phyloP scores from a whole-genome alignment of 768 basidiomycete genomes.

The Calocera viscosa region DNA sequence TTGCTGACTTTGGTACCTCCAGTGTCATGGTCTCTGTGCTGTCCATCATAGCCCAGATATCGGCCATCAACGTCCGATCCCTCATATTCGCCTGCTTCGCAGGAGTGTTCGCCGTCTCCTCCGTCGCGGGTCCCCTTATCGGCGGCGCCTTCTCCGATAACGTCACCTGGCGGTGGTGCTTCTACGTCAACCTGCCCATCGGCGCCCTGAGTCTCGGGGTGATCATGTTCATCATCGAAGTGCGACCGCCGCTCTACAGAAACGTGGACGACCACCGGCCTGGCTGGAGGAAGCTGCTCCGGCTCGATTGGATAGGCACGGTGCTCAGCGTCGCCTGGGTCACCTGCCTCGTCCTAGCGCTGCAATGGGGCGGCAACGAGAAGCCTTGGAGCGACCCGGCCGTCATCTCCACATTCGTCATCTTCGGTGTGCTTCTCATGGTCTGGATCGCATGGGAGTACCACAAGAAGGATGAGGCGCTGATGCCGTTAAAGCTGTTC shows the following conservation, averaged over 20 bases:
- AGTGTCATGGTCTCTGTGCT: constrained; percentile 21
- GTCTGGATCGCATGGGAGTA: constrained; percentile 22
- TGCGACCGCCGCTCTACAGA: constrained; percentile 14
- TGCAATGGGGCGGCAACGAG: constrained; percentile 39
- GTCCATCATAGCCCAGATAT: constrained; percentile 22
- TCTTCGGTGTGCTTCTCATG: not conserved
- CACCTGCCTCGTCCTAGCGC: constrained; percentile 32
- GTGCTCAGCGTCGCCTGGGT: constrained; percentile 29
- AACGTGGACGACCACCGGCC: constrained; percentile 14
- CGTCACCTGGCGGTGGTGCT: constrained; percentile 25
- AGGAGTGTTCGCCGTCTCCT: constrained; percentile 27
- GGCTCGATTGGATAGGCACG: constrained; percentile 34
- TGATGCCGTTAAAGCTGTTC: constrained; percentile 28
- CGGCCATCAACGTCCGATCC: constrained; percentile 21
- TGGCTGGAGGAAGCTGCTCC: constrained; percentile 15
- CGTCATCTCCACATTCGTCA: constrained; percentile 23
- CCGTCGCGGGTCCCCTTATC: constrained; percentile 24
- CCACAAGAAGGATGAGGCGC: constrained; percentile 26
- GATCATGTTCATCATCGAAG: constrained; percentile 23
- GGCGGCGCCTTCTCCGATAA: constrained; percentile 28
- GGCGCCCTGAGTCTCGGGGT: constrained; percentile 24
- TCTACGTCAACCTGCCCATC: constrained; percentile 23
- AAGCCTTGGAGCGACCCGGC: constrained; percentile 34
- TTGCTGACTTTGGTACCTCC: not conserved
- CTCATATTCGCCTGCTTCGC: constrained; percentile 33